Evolutionary conservation across 148 eudicot species (phyloP).

Genomic region (Linanthus parryae): DNA sequence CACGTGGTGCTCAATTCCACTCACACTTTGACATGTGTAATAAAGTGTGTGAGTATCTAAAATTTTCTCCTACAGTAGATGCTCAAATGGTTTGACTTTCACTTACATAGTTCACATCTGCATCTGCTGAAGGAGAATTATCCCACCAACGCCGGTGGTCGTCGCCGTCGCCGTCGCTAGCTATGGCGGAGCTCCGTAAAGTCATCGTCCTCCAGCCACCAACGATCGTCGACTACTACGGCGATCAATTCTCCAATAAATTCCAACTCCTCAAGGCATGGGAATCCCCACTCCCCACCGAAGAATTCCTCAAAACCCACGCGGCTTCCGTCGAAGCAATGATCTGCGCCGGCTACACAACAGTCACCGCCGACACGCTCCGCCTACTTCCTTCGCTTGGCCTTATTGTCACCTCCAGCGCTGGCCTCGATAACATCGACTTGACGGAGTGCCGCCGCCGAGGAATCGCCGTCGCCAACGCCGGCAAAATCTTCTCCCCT

Average conservation of each 20-base stretch:
- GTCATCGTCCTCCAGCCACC: conserved; percentile 52
- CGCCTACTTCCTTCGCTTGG: conserved; percentile 45
- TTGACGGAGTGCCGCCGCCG: conserved; percentile 66
- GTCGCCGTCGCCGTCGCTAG: no score
- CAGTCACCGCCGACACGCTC: conserved; percentile 28
- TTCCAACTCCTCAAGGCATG: conserved; percentile 43
- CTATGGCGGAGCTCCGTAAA: no score
- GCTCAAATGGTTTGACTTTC: no score
- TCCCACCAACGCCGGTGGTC: no score
- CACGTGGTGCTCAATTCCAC: no score
- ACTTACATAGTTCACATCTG: no score
- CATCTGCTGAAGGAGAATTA: no score
- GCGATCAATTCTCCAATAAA: conserved; percentile 21
- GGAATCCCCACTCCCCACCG: conserved; percentile 34
- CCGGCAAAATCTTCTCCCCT: conserved; percentile 26
- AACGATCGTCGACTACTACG: conserved; percentile 17
- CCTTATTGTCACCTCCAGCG: conserved; percentile 49
- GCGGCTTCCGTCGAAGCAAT: conserved; percentile 25
- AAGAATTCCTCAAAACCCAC: conserved; percentile 19
- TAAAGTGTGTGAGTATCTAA: no score
- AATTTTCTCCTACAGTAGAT: no score
- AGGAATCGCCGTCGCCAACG: conserved; percentile 43
- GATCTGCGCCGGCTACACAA: conserved; percentile 17
- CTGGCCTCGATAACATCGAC: conserved; percentile 60
- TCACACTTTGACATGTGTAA: no score